Evolutionary conservation across 2,329 filamentous ascomycete species (phyloP).

Genomic region (Neonectria faginata): DNA sequence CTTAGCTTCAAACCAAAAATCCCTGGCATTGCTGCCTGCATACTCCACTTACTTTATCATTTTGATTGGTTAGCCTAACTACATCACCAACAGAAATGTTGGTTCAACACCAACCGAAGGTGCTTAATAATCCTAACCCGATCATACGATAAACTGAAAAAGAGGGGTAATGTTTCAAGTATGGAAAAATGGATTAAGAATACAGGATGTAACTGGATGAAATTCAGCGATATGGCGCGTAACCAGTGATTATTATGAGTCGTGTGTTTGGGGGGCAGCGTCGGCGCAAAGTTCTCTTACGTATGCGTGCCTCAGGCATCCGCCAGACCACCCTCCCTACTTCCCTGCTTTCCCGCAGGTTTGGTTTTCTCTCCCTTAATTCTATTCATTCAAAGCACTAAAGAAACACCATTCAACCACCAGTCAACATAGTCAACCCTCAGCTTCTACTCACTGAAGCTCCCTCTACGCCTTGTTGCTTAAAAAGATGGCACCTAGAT

Average conservation of each 20-base stretch:
- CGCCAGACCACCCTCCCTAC: not conserved
- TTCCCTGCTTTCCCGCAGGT: not conserved
- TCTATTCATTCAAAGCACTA: not conserved
- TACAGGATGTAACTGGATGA: not conserved
- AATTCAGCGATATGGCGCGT: not conserved
- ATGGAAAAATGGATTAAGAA: constrained; percentile 1
- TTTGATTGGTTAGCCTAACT: not conserved
- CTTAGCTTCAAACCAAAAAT: not conserved
- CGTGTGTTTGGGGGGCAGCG: not conserved
- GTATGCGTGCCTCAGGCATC: not conserved
- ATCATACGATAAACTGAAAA: constrained; percentile 1
- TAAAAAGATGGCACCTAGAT: not conserved
- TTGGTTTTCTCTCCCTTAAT: not conserved
- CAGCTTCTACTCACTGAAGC: not conserved
- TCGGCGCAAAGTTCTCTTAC: not conserved
- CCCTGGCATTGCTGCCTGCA: not conserved
- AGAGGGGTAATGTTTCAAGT: not conserved
- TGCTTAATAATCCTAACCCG: not conserved
- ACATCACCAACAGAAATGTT: not conserved
- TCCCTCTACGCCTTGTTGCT: not conserved
- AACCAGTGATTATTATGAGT: not conserved
- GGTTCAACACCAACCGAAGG: not conserved
- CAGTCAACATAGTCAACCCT: not conserved
- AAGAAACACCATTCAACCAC: not conserved
- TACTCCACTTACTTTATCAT: not conserved